A percentile compares a stretch with the other conserved stretches of the same genome.
Evolutionary conservation across 2,329 filamentous ascomycete genomes (phyloP).

Genomic region (Fusarium newnesense): DNA sequence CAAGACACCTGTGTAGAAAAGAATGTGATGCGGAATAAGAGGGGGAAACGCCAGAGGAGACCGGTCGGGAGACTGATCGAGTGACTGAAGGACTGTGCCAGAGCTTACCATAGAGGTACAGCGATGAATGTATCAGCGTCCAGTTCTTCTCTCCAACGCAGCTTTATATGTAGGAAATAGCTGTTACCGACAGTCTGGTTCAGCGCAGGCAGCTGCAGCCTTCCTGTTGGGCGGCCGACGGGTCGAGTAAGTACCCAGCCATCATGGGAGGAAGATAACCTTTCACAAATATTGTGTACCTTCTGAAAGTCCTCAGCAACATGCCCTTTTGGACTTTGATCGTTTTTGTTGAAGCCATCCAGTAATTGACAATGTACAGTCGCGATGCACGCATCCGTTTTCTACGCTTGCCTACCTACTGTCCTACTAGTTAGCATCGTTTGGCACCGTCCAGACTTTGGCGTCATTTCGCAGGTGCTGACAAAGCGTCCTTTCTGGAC

Average conservation of each 20-base stretch:
- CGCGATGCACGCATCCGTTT: neutral
- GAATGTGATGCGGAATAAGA: too few species aligned
- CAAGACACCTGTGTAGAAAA: neutral
- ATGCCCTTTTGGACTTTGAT: neutral
- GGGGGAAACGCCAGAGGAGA: neutral
- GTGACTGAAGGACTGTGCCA: neutral
- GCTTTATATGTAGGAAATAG: neutral
- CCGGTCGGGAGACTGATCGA: neutral
- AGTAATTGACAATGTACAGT: neutral
- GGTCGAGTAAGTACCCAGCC: neutral
- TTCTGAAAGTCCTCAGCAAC: neutral
- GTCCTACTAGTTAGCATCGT: neutral
- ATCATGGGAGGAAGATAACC: neutral
- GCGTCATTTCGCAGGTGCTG: neutral
- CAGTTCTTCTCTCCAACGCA: neutral
- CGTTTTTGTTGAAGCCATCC: neutral
- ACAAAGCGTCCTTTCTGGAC: neutral
- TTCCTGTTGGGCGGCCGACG: neutral
- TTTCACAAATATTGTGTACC: neutral
- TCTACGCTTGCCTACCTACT: neutral
- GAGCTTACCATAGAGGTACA: neutral
- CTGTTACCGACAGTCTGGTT: neutral
- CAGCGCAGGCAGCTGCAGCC: neutral
- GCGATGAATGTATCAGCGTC: neutral
- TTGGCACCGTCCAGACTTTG: neutral